phyloP scores from a whole-genome alignment of 768 basidiomycete genomes.

The Imleria badia region DNA sequence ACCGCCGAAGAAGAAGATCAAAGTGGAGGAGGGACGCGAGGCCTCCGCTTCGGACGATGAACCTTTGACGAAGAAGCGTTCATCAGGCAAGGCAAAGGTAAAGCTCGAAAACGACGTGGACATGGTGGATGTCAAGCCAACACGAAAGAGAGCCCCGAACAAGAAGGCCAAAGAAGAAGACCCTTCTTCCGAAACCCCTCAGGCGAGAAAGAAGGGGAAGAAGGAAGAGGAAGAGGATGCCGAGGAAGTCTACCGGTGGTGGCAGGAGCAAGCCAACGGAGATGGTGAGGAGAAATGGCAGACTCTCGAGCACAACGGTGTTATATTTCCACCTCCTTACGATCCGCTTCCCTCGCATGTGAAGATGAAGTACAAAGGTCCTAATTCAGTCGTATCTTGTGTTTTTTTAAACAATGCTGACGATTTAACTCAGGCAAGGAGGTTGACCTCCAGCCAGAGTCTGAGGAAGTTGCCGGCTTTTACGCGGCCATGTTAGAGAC shows the following conservation, averaged over 20 bases:
- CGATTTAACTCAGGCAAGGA: conserved; percentile 55
- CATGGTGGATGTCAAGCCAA: conserved; percentile 40
- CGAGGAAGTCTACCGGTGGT: conserved; percentile 82
- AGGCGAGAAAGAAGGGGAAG: conserved; percentile 55
- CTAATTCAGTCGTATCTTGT: conserved; percentile 25
- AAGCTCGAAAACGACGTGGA: conserved; percentile 55
- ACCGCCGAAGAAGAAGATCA: conserved; percentile 66
- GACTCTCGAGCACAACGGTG: conserved; percentile 92
- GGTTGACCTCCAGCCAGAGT: conserved; percentile 75
- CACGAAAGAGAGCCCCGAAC: conserved; percentile 44
- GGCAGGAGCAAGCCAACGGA: conserved; percentile 73
- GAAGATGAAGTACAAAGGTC: conserved; percentile 96
- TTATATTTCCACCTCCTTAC: conserved; percentile 95
- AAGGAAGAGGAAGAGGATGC: conserved; percentile 57
- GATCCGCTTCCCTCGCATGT: conserved; percentile 76
- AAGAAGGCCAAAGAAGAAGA: conserved; percentile 58
- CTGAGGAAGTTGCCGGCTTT: conserved; percentile 97
- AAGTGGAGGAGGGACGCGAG: conserved; percentile 44
- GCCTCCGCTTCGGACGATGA: conserved; percentile 39
- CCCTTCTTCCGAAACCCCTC: conserved; percentile 40
- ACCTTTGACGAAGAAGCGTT: conserved; percentile 25
- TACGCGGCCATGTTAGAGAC: conserved; percentile 92
- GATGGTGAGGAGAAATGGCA: conserved; percentile 88
- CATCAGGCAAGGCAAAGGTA: conserved; percentile 34
- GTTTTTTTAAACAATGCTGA: conserved; percentile 15